Evolutionary conservation across 352 stramenopile species (phyloP).

Genomic region (Phytophthora megakarya): DNA sequence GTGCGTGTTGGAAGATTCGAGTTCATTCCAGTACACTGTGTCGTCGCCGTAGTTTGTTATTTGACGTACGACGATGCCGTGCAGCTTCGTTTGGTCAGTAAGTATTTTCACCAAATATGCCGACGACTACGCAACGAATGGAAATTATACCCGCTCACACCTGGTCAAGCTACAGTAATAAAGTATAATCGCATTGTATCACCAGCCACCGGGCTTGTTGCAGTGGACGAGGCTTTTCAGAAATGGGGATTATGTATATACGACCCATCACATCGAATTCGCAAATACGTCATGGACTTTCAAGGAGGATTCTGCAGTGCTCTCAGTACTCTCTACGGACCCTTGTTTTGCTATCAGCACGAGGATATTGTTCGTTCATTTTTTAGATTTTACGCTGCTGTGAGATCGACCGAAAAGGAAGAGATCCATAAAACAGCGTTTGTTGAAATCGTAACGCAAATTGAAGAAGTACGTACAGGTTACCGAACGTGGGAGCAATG

Average conservation of each 20-base stretch:
- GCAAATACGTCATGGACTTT: conserved; percentile 64
- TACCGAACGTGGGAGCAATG: conserved; percentile 61
- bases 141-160: conserved; percentile 48
- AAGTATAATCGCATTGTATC: conserved; percentile 47
- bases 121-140: conserved; percentile 53
- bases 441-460: conserved; percentile 64
- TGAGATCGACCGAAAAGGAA: conserved; percentile 21
- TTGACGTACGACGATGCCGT: conserved; percentile 60
- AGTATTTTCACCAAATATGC: conserved; percentile 46
- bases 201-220: conserved; percentile 46
- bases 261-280: conserved; percentile 46
- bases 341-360: conserved; percentile 62
- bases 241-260: conserved; percentile 62
- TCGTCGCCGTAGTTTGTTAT: conserved; percentile 38
- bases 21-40: conserved; percentile 28
- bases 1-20: conserved; percentile 38
- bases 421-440: conserved; percentile 55
- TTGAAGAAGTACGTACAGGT: conserved; percentile 52
- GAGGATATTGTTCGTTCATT: conserved; percentile 45
- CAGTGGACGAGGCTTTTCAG: conserved; percentile 55
- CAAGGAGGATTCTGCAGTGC: conserved; percentile 53
- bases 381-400: conserved; percentile 41
- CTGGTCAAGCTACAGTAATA: conserved; percentile 31
- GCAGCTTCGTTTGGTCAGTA: conserved; percentile 43
- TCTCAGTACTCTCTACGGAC: conserved; percentile 52